Evolutionary conservation across 108 stramenopile species (phyloP).

Genomic region (Pseudonitzschia multiseries): DNA sequence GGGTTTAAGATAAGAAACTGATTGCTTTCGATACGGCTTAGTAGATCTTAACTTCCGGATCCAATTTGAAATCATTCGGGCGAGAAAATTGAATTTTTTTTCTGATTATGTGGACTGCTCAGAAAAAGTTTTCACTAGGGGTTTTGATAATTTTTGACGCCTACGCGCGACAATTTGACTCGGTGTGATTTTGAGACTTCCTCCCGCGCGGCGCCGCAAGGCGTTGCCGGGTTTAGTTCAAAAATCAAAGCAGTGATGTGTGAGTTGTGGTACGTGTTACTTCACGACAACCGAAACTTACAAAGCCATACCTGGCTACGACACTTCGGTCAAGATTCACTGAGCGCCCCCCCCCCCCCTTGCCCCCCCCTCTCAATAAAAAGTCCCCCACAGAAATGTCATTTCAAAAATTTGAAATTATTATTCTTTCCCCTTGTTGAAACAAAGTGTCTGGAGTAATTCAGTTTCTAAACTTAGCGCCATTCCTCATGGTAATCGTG

Average conservation of each 20-base stretch:
- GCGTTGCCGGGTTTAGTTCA: constrained; percentile 7
- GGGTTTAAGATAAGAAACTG: too few species aligned
- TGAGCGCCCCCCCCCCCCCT: constrained; percentile 19
- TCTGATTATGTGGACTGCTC: not conserved
- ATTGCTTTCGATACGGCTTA: too few species aligned
- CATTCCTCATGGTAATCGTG: too few species aligned
- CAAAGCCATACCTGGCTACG: constrained; percentile 22
- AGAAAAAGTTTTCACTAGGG: not conserved
- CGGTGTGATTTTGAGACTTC: constrained; percentile 21
- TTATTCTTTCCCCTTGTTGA: too few species aligned
- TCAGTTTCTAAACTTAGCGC: too few species aligned
- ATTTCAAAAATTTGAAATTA: too few species aligned
- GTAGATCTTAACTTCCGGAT: too few species aligned
- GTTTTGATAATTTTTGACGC: not conserved
- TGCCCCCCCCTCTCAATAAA: too few species aligned
- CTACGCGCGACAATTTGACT: not conserved
- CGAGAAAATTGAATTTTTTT: not conserved
- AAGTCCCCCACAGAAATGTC: too few species aligned
- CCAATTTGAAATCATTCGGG: too few species aligned
- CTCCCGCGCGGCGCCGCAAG: constrained; percentile 6
- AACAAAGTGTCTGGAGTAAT: too few species aligned
- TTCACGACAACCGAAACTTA: constrained; percentile 11
- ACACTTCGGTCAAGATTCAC: constrained; percentile 14
- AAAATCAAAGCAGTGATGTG: constrained; percentile 16
- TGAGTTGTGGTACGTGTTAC: constrained; percentile 15